Evolutionary conservation across 129 eudicot genomes (phyloP), one percentile per base, ranked within the genome.

Genomic region (Mikania micrantha): DNA sequence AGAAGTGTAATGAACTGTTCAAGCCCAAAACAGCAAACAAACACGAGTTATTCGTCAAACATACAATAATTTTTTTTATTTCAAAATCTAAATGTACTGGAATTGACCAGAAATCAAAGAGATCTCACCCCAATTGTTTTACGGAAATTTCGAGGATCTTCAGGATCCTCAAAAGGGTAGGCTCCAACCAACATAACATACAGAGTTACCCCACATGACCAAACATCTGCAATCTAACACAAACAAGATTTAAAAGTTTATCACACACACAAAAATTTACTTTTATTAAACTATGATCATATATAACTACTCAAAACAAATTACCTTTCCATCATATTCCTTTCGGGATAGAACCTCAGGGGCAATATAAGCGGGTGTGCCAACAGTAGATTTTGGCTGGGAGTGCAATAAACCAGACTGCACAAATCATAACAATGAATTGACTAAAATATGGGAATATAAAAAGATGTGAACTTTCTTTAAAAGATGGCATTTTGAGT

Each of bases 301-400:
- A n/a, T 32, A 12, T 31, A 31, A 72, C 35, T 29, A 12, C 9
- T 20, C 3, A 48, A 69, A 61, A 22, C 22, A 39, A 77, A 52
- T 36, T 84, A 87, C 97, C 95, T 90, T 90, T 11, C 97, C 97
- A 52, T 90, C 97, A 71, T 90, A 87, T 85, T 90, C 97, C 80
- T 84, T 82, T 47, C 87, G 76, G 24, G 97, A 87, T 29, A 90
- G 77, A 16, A 90, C 89, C 80, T 90, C 97, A 1, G 97, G 97
- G 60, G 97, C 95, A 72, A 90, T 90, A 74, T 90, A 90, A 32
- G 97, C 97, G 8, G 97, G 97, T 11, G 97, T 90, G 60, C 97
- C 97, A 10, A 90, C 95, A 9, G 97, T 85, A 16, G 97, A 90
- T 74, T 90, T 90, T 56, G 97, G 95, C 74, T 86, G 88, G 6